Evolutionary conservation across 169 alveolate genomes (phyloP).

Genomic region (Hepatocystis sp.): DNA sequence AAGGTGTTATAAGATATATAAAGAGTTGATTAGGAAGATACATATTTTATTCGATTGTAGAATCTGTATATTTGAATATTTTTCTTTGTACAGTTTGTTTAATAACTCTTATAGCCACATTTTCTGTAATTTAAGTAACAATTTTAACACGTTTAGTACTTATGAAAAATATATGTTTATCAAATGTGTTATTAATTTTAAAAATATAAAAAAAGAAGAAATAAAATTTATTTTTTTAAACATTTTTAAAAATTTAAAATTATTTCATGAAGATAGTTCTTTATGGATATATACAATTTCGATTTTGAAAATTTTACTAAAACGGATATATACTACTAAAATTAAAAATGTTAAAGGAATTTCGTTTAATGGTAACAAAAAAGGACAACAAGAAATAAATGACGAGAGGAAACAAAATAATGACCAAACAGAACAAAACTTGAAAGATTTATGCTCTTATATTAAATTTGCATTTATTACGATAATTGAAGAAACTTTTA

Average conservation of each 20-base stretch:
- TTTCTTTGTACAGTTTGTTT: constrained; percentile 24
- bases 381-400: constrained; percentile 10
- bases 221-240: constrained; percentile 61
- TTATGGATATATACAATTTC: constrained; percentile 70
- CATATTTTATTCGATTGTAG: constrained; percentile 65
- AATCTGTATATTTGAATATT: constrained; percentile 43
- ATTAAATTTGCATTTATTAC: constrained; percentile 48
- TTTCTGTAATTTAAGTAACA: constrained; percentile 46
- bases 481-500: constrained; percentile 25
- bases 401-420: constrained; percentile 2
- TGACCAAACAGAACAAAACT: constrained; percentile 13
- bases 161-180: constrained; percentile 72
- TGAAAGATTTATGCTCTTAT: constrained; percentile 32
- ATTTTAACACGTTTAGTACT: constrained; percentile 50
- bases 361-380: no score
- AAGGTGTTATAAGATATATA: constrained; percentile 38
- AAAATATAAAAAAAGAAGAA: constrained; percentile 75
- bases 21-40: constrained; percentile 19
- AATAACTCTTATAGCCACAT: constrained; percentile 68
- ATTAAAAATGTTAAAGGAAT: no score
- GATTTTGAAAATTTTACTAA: constrained; percentile 58
- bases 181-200: constrained; percentile 44
- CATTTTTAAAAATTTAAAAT: constrained; percentile 19
- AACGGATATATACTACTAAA: constrained; percentile 55
- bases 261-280: constrained; percentile 57